Conservation (phyloP, 225 moss, liverwort and hornwort genomes). For the Lunularia cruciata region DNA sequence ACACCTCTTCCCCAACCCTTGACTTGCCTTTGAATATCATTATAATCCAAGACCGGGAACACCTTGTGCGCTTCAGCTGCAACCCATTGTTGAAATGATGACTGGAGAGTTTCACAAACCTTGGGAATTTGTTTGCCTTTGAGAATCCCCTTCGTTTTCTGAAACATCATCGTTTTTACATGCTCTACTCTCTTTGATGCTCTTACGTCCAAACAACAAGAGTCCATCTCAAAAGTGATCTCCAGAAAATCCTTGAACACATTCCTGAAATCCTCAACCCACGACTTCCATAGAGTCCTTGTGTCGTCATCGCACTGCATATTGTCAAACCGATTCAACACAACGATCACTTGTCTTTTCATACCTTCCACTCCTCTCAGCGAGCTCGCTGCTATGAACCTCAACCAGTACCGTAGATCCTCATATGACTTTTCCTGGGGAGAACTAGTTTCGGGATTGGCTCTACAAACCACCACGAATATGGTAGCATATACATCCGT, state of each 20-base stretch:
- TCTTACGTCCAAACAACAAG: no score
- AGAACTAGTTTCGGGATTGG: neutral
- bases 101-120: conserved; percentile 15
- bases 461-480: neutral
- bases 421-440: neutral
- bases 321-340: neutral
- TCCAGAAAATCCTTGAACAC: neutral
- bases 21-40: neutral
- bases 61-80: neutral
- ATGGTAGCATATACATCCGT: neutral
- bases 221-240: neutral
- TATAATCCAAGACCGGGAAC: neutral
- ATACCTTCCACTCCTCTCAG: neutral
- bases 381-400: conserved; percentile 3
- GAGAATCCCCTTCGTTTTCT: conserved; percentile 5
- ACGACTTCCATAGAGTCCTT: no score
- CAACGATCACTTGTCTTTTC: conserved; percentile 16
- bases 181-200: neutral
- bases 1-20: neutral
- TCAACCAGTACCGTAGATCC: conserved; percentile 11
- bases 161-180: conserved; percentile 6
- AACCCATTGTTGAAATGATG: neutral
- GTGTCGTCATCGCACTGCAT: neutral
- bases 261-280: neutral
- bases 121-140: no score